Evolutionary conservation across 768 basidiomycete species (phyloP).

Genomic region (Mycena haematopus): DNA sequence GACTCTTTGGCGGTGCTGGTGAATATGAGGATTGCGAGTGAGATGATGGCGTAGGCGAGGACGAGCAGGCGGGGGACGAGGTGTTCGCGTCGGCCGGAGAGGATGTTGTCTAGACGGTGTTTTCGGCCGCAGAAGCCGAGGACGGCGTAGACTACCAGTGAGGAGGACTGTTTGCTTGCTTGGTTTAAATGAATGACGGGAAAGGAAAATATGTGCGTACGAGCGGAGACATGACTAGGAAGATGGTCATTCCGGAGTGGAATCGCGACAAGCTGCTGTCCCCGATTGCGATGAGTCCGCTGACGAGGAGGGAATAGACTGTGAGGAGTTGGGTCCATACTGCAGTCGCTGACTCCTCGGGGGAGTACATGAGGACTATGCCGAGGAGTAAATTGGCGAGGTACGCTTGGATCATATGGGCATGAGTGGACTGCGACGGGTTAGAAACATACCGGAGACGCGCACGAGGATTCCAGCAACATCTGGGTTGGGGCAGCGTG

Average conservation of each 20-base stretch:
- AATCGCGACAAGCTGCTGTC: conserved; percentile 1
- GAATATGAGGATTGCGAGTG: conserved; percentile 5
- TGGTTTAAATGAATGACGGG: no score
- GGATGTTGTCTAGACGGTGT: conserved; percentile 6
- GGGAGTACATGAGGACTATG: conserved; percentile 13
- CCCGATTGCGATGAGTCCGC: conserved; percentile 7
- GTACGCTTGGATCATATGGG: conserved; percentile 1
- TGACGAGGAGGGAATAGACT: conserved; percentile 21
- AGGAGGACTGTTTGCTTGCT: not conserved
- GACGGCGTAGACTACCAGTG: conserved; percentile 10
- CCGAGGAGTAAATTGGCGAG: conserved; percentile 16
- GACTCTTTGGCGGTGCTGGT: not conserved
- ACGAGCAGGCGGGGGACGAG: conserved; percentile 14
- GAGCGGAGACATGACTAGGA: conserved; percentile 19
- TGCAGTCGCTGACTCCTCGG: conserved; percentile 7
- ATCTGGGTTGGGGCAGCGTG: conserved; percentile 8
- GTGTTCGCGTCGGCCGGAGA: conserved; percentile 9
- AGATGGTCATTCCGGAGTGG: conserved; percentile 11
- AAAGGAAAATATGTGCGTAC: not conserved
- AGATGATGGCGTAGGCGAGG: not conserved
- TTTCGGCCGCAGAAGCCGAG: conserved; percentile 10
- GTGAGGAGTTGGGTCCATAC: conserved; percentile 19
- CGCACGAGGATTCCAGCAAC: conserved; percentile 11
- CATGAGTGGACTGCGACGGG: not conserved
- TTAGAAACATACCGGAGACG: not conserved